Conservation (phyloP, 75 land plant genomes). For the Chamaecyparis obtusa region DNA sequence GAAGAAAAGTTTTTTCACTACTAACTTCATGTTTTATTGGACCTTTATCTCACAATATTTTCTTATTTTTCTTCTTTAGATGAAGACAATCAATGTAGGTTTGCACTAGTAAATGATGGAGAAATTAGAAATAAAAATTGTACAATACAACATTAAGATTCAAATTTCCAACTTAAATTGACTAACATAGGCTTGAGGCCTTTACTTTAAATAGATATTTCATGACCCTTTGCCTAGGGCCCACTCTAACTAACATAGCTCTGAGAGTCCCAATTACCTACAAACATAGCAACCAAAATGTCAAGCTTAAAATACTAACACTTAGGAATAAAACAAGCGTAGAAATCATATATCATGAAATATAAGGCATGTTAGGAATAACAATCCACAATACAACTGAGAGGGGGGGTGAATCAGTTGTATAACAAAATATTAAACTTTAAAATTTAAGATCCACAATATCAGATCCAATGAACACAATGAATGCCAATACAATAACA, state of each 20-base stretch:
- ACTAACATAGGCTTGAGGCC: background rate
- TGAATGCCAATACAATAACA: too few relatives aligned
- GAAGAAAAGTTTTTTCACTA: slow-evolving; percentile 25
- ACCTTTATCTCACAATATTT: slow-evolving; percentile 79
- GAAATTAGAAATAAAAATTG: background rate
- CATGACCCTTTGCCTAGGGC: slow-evolving; percentile 86
- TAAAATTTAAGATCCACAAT: too few relatives aligned
- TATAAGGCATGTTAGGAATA: slow-evolving; percentile 60
- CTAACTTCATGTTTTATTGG: slow-evolving; percentile 48
- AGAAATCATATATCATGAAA: background rate
- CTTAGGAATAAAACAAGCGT: too few relatives aligned
- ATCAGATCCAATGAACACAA: too few relatives aligned
- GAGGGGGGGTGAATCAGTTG: too few relatives aligned
- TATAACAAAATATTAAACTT: too few relatives aligned
- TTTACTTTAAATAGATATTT: slow-evolving; percentile 88
- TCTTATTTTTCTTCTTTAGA: slow-evolving; percentile 84
- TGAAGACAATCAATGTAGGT: slow-evolving; percentile 98
- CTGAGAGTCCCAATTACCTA: slow-evolving; percentile 92
- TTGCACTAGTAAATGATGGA: slow-evolving; percentile 33
- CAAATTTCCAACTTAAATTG: background rate
- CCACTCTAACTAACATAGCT: slow-evolving; percentile 92
- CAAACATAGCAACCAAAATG: background rate
- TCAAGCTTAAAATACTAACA: background rate
- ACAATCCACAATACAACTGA: too few relatives aligned
- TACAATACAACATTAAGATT: background rate